Percentiles rank a stretch among this genome's conserved stretches.
These are phyloP conservation scores for Trapa bicornis DNA, from an alignment of 345 rosid species.

Conservation along the genomic window DNA sequence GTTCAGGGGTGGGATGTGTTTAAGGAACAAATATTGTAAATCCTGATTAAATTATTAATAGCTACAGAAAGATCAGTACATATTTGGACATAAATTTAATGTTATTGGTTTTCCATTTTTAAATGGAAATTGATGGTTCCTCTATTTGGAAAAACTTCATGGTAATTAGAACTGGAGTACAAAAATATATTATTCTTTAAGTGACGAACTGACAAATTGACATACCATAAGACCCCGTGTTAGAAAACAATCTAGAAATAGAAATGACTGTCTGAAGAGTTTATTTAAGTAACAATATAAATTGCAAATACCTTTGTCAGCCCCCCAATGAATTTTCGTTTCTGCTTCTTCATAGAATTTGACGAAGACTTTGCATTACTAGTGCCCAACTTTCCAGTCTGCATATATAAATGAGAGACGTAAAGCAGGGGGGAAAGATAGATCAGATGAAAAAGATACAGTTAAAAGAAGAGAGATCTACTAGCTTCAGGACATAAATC, in stretches of 20 bases:
- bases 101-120: not conserved
- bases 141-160: too few relatives aligned
- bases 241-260: not conserved
- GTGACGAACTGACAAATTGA: not conserved
- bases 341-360: conserved; percentile 56
- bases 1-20: too few relatives aligned
- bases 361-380: conserved; percentile 33
- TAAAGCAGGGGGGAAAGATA: not conserved
- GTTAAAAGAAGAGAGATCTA: not conserved
- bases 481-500: not conserved
- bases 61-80: too few relatives aligned
- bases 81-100: not conserved
- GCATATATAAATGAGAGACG: not conserved
- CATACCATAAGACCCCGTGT: not conserved
- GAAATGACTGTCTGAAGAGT: not conserved
- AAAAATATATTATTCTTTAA: not conserved
- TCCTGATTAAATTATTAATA: not conserved
- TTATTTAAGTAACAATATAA: not conserved
- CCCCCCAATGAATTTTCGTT: conserved; percentile 60
- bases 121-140: too few relatives aligned
- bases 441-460: not conserved
- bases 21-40: not conserved
- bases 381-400: conserved; percentile 23
- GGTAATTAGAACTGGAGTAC: not conserved
- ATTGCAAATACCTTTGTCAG: conserved; percentile 47